Conservation (phyloP, 306 rosid genomes). For the Ceratonia siliqua region DNA sequence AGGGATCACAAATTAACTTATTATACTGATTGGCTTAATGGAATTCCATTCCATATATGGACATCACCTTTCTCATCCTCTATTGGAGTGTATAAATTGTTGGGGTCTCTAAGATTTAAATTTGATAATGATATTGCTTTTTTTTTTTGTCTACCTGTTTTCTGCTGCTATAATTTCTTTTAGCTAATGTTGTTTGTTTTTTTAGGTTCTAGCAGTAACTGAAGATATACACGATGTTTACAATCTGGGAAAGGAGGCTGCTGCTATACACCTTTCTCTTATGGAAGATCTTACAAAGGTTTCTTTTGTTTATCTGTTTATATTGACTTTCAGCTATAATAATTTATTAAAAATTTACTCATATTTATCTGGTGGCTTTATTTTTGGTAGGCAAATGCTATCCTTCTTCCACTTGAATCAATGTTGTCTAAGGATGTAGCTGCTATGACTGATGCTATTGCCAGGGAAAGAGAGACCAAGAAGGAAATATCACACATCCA, state of each 20-base stretch:
- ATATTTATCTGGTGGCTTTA: conserved; percentile 32
- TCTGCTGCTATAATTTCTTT: background rate
- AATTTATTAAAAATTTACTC: conserved; percentile 18
- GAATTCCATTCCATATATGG: background rate
- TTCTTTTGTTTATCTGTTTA: conserved; percentile 32
- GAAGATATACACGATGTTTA: conserved; percentile 92
- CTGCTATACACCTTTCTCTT: conserved; percentile 71
- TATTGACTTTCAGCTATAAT: background rate
- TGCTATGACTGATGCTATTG: conserved; percentile 84
- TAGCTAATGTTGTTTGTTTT: conserved; percentile 26
- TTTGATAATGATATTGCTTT: background rate
- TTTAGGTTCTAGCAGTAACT: conserved; percentile 85
- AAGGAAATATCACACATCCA: conserved; percentile 84
- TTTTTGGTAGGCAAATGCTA: conserved; percentile 69
- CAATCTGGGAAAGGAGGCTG: conserved; percentile 91
- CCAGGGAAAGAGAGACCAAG: conserved; percentile 73
- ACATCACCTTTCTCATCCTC: background rate
- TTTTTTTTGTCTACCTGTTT: background rate
- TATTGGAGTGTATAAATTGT: background rate
- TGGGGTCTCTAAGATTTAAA: background rate
- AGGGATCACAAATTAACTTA: too few species aligned
- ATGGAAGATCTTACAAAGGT: conserved; percentile 90
- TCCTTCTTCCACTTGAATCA: conserved; percentile 90
- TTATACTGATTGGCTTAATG: background rate
- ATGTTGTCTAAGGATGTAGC: conserved; percentile 87